phyloP scores from a whole-genome alignment of 2,329 filamentous ascomycete species.

The Akanthomyces uredinophilus region DNA sequence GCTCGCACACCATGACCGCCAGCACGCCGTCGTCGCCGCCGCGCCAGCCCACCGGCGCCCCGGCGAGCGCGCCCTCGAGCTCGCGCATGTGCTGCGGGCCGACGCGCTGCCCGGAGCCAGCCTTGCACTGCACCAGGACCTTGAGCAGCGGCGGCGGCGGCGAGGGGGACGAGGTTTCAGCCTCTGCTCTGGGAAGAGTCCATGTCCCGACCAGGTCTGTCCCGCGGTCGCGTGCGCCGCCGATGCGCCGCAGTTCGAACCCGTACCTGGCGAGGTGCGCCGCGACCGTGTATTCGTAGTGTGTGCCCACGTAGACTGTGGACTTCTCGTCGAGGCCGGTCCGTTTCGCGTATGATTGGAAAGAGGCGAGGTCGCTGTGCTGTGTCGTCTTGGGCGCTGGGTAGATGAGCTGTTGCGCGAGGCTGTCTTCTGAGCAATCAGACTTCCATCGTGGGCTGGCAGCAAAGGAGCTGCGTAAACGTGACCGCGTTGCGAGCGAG shows the following conservation, averaged over 20 bases:
- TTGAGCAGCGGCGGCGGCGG: conserved; percentile 28
- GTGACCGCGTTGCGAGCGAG: background rate
- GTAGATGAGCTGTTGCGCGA: conserved; percentile 28
- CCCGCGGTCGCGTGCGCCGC: conserved; percentile 62
- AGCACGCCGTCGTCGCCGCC: conserved; percentile 49
- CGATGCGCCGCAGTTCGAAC: conserved; percentile 61
- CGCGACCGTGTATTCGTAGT: conserved; percentile 69
- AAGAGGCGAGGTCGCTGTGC: conserved; percentile 61
- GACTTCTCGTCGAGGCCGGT: conserved; percentile 49
- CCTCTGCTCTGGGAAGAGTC: conserved; percentile 44
- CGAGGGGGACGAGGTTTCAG: background rate
- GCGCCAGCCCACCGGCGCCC: conserved; percentile 69
- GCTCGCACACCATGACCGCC: conserved; percentile 64
- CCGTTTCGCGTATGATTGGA: conserved; percentile 57
- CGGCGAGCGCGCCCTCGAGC: conserved; percentile 71
- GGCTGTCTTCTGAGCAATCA: background rate
- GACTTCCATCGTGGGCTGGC: background rate
- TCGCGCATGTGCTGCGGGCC: conserved; percentile 64
- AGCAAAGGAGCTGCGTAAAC: background rate
- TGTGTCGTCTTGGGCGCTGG: conserved; percentile 42
- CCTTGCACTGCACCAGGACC: conserved; percentile 66
- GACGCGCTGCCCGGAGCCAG: conserved; percentile 40
- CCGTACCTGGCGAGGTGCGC: conserved; percentile 52
- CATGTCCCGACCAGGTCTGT: conserved; percentile 72
- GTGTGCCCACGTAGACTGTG: conserved; percentile 65